Conservation (phyloP, 495 filamentous ascomycete species). For the Acidiella bohemica region DNA sequence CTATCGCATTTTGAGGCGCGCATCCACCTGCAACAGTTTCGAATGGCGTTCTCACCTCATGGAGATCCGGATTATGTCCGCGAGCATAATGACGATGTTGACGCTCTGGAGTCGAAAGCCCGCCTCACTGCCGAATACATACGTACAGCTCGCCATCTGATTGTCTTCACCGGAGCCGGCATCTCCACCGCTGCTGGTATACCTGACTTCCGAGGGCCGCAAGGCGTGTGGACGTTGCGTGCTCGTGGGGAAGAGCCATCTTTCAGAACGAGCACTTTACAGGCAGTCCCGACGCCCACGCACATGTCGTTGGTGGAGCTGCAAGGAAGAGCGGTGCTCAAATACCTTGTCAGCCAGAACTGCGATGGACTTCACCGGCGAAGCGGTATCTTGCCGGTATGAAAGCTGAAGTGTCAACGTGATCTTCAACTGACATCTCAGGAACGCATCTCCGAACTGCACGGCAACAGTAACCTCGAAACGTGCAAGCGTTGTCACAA, state of each 20-base stretch:
- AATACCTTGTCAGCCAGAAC: constrained; percentile 1
- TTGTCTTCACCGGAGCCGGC: constrained; percentile 1
- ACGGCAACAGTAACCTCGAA: constrained; percentile 1
- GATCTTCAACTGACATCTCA: not conserved
- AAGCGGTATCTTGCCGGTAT: not conserved
- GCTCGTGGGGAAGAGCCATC: not conserved
- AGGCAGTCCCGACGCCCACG: not conserved
- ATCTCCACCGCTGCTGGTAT: not conserved
- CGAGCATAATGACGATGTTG: not conserved
- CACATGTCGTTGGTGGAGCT: not conserved
- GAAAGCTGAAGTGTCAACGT: no score
- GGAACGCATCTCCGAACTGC: not conserved
- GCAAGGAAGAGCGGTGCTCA: not conserved
- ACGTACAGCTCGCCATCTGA: not conserved
- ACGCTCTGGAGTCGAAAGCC: not conserved
- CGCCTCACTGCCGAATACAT: not conserved
- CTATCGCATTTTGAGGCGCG: no score
- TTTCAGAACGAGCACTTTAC: constrained; percentile 1
- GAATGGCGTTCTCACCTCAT: constrained; percentile 1
- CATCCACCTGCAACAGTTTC: no score
- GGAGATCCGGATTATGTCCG: not conserved
- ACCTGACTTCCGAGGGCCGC: not conserved
- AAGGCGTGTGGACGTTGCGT: not conserved
- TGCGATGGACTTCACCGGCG: not conserved
- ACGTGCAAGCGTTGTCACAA: not conserved